Percentiles rank a stretch among this genome's conserved stretches.
Evolutionary conservation across 441 rosid genomes (phyloP).

Genomic region (Oxalis stricta): DNA sequence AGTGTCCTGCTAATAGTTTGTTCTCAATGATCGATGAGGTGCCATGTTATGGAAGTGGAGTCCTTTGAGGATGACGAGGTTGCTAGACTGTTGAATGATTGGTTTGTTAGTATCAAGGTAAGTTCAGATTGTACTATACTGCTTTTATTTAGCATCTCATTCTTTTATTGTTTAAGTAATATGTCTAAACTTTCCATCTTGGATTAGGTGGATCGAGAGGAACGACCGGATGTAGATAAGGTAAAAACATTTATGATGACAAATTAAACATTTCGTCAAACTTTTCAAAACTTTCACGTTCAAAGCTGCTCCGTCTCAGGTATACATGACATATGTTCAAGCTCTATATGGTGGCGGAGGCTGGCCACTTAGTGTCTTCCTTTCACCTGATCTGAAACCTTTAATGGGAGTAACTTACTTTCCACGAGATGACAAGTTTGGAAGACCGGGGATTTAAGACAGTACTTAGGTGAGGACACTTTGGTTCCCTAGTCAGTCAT

Average conservation of each 20-base stretch:
- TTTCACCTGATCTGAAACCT: slow-evolving; percentile 91
- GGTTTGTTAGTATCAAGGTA: slow-evolving; percentile 87
- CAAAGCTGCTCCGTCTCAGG: too few relatives aligned
- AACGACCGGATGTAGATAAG: slow-evolving; percentile 96
- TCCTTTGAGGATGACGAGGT: slow-evolving; percentile 80
- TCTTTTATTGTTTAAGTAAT: not conserved
- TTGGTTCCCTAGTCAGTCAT: slow-evolving; percentile 4
- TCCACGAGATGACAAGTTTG: slow-evolving; percentile 79
- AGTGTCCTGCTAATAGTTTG: not conserved
- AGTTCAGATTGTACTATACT: slow-evolving; percentile 1
- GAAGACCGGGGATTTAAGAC: slow-evolving; percentile 94
- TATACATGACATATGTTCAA: slow-evolving; percentile 92
- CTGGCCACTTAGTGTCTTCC: slow-evolving; percentile 87
- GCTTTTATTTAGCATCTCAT: not conserved
- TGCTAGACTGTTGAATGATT: slow-evolving; percentile 68
- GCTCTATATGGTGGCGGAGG: slow-evolving; percentile 92
- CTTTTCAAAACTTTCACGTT: too few relatives aligned
- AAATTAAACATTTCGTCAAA: too few relatives aligned
- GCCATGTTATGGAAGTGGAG: slow-evolving; percentile 97
- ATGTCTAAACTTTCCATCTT: slow-evolving; percentile 13
- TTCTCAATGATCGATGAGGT: slow-evolving; percentile 30
- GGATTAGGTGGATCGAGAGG: slow-evolving; percentile 89
- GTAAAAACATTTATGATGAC: slow-evolving; percentile 20
- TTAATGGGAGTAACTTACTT: slow-evolving; percentile 97
- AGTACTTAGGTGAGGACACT: slow-evolving; percentile 40